Base-by-base conservation (phyloP, 2,329 filamentous ascomycete species). In the Botryosphaeria dothidea region DNA sequence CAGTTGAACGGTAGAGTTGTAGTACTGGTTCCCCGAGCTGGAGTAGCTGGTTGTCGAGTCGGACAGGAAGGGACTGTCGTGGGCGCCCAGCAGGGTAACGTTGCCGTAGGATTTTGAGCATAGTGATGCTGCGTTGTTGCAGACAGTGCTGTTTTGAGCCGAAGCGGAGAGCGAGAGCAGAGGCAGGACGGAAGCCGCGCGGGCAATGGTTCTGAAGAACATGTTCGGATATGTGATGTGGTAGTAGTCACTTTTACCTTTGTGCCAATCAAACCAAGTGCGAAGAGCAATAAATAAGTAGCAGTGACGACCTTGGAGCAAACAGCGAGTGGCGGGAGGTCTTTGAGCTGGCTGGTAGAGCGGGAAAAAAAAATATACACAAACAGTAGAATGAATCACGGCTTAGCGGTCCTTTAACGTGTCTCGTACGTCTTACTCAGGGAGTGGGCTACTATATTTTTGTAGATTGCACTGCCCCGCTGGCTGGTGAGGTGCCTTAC, bases 101-200 rank as follows among this genome's bases (percentile, higher is more conserved):
- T 88, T 85, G 77, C 85, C 87, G 79, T 93, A 93, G 17, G 84
- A 79, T 67, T 86, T 86, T 67, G 79, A 79, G 81, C 91, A 93
- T 21, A 93, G 84, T 41, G 82, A 77, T 0, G 90, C 89, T 0
- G 89, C 91, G 80, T 92, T 92, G 79, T 93, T 93, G 83, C 91
- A 93, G 31, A 86, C 85, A 23, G 63, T 65, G 34, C 25, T 56
- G 21, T 25, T 58, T 21, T 51, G 48, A 34, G 64, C 56, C 5
- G 46, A 17, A n/a, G 48, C 27, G 23, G 48, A 25, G 49, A 56
- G 45, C 4, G 51, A 63, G 19, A 64, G 60, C 13, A 66, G 64
- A 21, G 51, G 29, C 27, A 57, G 23, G 38, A 43, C 19, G n/a
- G 48, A 34, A 11, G 64, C 56, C 3, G 63, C 54, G n/a, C 54